These are phyloP conservation scores for Aschersonia sp. DNA, from an alignment of 2,329 filamentous ascomycete genomes.

Conservation along the genomic window DNA sequence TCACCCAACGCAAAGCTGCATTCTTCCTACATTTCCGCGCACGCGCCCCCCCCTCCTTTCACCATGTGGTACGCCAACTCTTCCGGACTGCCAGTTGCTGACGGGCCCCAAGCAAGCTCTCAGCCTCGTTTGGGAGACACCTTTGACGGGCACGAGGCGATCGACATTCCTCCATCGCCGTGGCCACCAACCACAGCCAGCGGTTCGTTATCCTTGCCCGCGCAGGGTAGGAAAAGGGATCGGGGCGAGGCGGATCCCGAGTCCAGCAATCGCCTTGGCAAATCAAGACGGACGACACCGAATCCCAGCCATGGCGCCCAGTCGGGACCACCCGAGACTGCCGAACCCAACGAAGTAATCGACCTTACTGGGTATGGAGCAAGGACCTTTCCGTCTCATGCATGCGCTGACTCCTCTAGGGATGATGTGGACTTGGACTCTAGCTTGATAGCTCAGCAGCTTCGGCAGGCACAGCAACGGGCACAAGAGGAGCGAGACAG, in stretches of 20 bases:
- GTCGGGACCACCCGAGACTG: background rate
- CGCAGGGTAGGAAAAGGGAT: constrained; percentile 13
- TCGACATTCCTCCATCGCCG: background rate
- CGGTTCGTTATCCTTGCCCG: constrained; percentile 10
- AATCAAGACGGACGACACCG: constrained; percentile 19
- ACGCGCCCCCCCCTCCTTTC: too few relatives aligned
- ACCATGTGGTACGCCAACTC: background rate
- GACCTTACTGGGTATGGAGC: constrained; percentile 26
- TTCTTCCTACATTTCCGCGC: too few relatives aligned
- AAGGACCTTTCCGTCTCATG: background rate
- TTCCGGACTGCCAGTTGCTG: background rate
- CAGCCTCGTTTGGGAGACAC: background rate
- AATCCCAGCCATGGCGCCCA: background rate
- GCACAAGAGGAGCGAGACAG: constrained; percentile 14
- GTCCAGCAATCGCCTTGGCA: constrained; percentile 8
- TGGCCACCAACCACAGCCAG: background rate
- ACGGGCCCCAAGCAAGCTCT: background rate
- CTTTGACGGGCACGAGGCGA: too few relatives aligned
- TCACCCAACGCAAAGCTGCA: background rate
- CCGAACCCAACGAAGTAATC: constrained; percentile 16
- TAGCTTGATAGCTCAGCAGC: constrained; percentile 17
- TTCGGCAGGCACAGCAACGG: constrained; percentile 17
- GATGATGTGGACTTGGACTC: constrained; percentile 18
- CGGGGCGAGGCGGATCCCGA: constrained; percentile 8
- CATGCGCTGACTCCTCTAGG: constrained; percentile 3